phyloP scores from a whole-genome alignment of 257 asterid genomes.

The Solanum rostratum region DNA sequence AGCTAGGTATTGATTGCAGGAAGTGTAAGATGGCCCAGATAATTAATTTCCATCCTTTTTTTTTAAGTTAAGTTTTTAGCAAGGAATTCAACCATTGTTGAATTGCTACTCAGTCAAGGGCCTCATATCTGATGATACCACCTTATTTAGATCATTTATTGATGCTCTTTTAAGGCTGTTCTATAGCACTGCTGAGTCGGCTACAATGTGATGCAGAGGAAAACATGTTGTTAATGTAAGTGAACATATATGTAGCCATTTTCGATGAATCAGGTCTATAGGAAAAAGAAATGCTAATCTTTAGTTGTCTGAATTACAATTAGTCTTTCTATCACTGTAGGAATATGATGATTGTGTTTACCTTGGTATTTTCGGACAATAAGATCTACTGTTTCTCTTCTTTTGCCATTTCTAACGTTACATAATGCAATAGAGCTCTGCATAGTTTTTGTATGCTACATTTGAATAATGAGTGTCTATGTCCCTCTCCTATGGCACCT shows the following conservation, averaged over 20 bases:
- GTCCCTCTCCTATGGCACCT: neutral
- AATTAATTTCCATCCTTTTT: neutral
- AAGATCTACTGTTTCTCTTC: neutral
- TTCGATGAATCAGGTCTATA: neutral
- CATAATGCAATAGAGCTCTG: neutral
- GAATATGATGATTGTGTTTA: neutral
- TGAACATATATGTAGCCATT: neutral
- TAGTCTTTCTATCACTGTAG: neutral
- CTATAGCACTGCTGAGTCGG: neutral
- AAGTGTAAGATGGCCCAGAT: neutral
- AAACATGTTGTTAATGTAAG: neutral
- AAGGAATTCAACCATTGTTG: neutral
- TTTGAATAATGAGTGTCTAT: neutral
- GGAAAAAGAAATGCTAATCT: neutral
- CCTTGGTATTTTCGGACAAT: neutral
- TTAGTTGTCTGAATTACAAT: neutral
- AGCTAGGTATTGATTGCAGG: neutral
- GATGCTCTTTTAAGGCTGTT: neutral
- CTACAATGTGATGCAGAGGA: neutral
- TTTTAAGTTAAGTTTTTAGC: neutral
- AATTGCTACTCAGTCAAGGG: neutral
- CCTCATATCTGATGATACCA: neutral
- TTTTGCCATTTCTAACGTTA: neutral
- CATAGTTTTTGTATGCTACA: neutral
- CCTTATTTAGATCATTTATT: neutral